A percentile compares a stretch with the other conserved stretches of the same genome.
Conservation (phyloP, 2,329 filamentous ascomycete species). For the Botrytis tulipae region DNA sequence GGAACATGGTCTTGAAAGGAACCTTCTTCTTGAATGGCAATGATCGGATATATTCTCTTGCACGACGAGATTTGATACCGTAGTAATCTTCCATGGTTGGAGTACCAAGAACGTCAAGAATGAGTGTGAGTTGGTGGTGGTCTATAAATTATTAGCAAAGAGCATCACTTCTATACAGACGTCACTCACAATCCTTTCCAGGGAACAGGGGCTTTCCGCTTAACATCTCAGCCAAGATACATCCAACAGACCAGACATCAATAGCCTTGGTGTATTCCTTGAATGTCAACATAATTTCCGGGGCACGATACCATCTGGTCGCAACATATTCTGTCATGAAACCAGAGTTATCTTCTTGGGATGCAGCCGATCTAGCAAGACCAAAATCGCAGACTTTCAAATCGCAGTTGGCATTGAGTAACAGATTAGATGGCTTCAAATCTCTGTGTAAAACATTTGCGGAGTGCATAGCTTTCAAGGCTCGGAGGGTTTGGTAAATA, state of each 20-base stretch:
- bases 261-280: conserved; percentile 99
- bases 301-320: conserved; percentile 97
- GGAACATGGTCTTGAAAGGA: conserved; percentile 93
- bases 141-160: conserved; percentile 51
- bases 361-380: conserved; percentile 89
- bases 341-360: conserved; percentile 98
- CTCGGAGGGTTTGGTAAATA: conserved; percentile 98
- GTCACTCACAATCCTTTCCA: conserved; percentile 86
- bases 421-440: conserved; percentile 93
- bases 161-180: neutral
- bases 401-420: conserved; percentile 98
- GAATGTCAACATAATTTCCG: conserved; percentile 99
- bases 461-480: conserved; percentile 98
- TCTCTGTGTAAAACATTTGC: conserved; percentile 97
- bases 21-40: conserved; percentile 99
- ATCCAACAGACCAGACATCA: conserved; percentile 98
- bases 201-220: conserved; percentile 98
- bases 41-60: conserved; percentile 95
- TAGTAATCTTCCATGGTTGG: conserved; percentile 99
- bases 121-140: conserved; percentile 95
- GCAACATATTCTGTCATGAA: conserved; percentile 99
- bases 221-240: conserved; percentile 97
- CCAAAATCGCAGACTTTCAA: conserved; percentile 99
- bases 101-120: conserved; percentile 94
- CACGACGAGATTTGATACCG: conserved; percentile 96